These are phyloP conservation scores for Paramecium biaurelia DNA, from an alignment of 73 alveolate genomes.

Conservation along the genomic window DNA sequence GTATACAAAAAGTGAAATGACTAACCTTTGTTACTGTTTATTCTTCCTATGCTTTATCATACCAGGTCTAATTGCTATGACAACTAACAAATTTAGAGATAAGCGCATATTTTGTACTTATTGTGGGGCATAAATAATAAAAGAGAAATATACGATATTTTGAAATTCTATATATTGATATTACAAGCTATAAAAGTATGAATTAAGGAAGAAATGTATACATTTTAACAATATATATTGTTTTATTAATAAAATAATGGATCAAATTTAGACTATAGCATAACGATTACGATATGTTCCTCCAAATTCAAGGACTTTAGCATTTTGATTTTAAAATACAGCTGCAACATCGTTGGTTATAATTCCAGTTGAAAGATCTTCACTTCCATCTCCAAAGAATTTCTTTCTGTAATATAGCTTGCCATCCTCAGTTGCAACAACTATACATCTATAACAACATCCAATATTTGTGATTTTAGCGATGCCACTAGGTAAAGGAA, in stretches of 20 bases:
- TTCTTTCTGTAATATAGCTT: conserved; percentile 42
- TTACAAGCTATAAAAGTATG: background rate
- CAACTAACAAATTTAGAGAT: background rate
- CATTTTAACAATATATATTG: background rate
- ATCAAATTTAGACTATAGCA: conserved; percentile 59
- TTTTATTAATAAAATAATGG: background rate
- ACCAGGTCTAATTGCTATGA: background rate
- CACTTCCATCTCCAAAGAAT: background rate
- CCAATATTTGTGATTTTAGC: conserved; percentile 53
- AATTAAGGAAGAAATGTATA: background rate
- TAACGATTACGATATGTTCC: conserved; percentile 58
- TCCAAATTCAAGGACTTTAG: conserved; percentile 36
- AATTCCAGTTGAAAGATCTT: conserved; percentile 58
- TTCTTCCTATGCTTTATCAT: background rate
- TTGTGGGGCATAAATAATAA: background rate
- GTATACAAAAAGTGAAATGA: background rate
- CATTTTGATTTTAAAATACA: conserved; percentile 7
- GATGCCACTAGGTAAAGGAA: conserved; percentile 12
- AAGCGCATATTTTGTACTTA: background rate
- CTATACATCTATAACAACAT: conserved; percentile 54
- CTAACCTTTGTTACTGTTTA: background rate
- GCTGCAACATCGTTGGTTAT: background rate
- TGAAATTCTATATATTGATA: background rate
- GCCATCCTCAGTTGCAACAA: conserved; percentile 48
- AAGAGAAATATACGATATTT: background rate